Evolutionary conservation across 768 basidiomycete genomes (phyloP), one percentile per base, ranked within the genome.

Genomic region (Kwoniella sp.): DNA sequence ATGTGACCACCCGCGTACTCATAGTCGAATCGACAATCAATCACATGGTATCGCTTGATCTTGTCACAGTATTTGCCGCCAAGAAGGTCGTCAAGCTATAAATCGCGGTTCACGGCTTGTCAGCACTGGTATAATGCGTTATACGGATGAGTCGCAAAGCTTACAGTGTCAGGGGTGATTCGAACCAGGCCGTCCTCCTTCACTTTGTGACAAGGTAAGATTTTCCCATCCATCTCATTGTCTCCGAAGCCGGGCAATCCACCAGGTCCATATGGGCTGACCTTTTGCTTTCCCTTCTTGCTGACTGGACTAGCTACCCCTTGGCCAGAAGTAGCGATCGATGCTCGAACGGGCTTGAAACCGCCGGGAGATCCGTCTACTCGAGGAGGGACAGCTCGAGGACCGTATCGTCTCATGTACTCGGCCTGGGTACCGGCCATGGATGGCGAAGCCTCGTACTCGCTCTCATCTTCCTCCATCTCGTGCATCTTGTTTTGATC

Each of bases 11-110:
- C 96, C 53, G 84, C 83, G 79, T 88, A 97, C 81, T 99, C 96
- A 75, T 96, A 99, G 67, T 92, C 92, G 80, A 98, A 99, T 47
- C 96, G 90, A 80, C 96, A 98, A 81, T 99, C 96, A 70, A 99
- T 88, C 61, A 99, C 81, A 70, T 89, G 85, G 79, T 84, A 96
- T 50, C 86, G 83, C 40, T 84, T 83, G 60, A 95, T 86, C 64
- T 85, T 81, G 21, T 84, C 76, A 55, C 85, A 80, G 80, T 86
- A 97, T 68, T 81, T 83, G 24, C 95, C 94, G 52, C 88, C 86
- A 30, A 98, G 80, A 15, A 98, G 83, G 15, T 83, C 82, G 68
- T 92, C 85, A 77, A 99, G 80, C 93, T 95, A 68, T 13, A 4
- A 24, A 37, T n/a, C n/a, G n/a, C n/a, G n/a, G n/a, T n/a, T n/a